A percentile compares a stretch with the other conserved stretches of the same genome.
phyloP scores from a whole-genome alignment of 345 rosid genomes.

The Aquilaria malaccensis region DNA sequence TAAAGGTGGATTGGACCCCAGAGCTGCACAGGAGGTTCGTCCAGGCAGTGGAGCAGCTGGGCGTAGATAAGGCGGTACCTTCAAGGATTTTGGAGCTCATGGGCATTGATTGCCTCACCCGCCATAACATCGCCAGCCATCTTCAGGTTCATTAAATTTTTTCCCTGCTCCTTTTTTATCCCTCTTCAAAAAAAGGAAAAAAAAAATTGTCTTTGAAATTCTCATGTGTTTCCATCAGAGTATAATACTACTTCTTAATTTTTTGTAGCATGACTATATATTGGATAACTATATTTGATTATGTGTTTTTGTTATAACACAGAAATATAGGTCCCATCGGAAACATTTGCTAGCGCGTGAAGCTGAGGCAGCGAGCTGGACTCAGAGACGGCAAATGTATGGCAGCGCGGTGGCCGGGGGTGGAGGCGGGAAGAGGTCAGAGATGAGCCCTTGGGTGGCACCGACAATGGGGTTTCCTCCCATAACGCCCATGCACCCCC shows the following conservation, averaged over 20 bases:
- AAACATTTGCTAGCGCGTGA: constrained; percentile 82
- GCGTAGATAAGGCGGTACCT: constrained; percentile 96
- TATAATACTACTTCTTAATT: background rate
- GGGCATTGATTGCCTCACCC: constrained; percentile 88
- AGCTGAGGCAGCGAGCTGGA: constrained; percentile 82
- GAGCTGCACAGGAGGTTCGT: constrained; percentile 88
- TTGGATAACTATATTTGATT: background rate
- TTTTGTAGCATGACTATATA: background rate
- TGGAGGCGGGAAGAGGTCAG: constrained; percentile 35
- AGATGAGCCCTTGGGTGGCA: constrained; percentile 45
- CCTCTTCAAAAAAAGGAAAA: background rate
- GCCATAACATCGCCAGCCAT: constrained; percentile 95
- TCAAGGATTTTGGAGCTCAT: constrained; percentile 86
- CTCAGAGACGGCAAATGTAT: constrained; percentile 55
- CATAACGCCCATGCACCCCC: constrained; percentile 28
- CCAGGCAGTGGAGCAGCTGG: constrained; percentile 94
- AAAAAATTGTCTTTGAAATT: background rate
- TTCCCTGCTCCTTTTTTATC: background rate
- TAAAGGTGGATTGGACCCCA: constrained; percentile 97
- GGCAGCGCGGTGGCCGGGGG: constrained; percentile 25
- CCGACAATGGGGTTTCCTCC: constrained; percentile 80
- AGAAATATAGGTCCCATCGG: constrained; percentile 91
- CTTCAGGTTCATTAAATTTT: constrained; percentile 59
- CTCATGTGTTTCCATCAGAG: no score
- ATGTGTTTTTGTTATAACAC: background rate